Evolutionary conservation across 2,329 filamentous ascomycete genomes (phyloP).

Genomic region (Aspergillus oerlinghausenensis): DNA sequence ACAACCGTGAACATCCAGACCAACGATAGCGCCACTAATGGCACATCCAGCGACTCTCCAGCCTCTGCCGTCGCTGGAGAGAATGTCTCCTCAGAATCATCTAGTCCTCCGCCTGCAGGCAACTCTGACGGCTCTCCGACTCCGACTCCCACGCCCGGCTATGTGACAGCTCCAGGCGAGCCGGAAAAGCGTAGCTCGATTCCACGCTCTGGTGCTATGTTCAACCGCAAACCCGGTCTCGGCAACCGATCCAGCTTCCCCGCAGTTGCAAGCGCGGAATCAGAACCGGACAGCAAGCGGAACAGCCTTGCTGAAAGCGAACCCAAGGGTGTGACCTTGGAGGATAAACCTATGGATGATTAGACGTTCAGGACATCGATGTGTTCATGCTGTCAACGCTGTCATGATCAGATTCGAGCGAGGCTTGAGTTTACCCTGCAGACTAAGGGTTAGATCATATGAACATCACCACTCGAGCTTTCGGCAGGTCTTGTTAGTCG

Average conservation of each 20-base stretch:
- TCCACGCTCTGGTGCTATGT: constrained; percentile 49
- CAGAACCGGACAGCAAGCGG: constrained; percentile 28
- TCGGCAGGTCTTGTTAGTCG: constrained; percentile 13
- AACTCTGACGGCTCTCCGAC: constrained; percentile 32
- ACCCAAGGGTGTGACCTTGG: constrained; percentile 58
- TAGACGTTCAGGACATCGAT: constrained; percentile 26
- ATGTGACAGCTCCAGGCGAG: constrained; percentile 13
- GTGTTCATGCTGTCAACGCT: not conserved
- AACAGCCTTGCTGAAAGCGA: constrained; percentile 37
- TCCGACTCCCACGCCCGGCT: constrained; percentile 27
- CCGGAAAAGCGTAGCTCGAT: constrained; percentile 64
- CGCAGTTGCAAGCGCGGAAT: constrained; percentile 16
- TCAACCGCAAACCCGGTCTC: constrained; percentile 48
- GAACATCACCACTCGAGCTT: constrained; percentile 1
- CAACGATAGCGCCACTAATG: constrained; percentile 39
- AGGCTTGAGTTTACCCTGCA: not conserved
- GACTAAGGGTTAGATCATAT: not conserved
- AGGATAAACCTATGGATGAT: constrained; percentile 76
- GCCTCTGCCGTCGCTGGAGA: constrained; percentile 17
- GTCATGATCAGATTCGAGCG: not conserved
- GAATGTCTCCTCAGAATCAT: constrained; percentile 23
- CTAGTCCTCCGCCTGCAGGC: constrained; percentile 27
- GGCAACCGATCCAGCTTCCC: constrained; percentile 35
- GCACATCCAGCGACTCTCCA: constrained; percentile 32
- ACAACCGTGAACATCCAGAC: constrained; percentile 22